Evolutionary conservation across 805 yeast genomes (phyloP), one percentile per base, ranked within the genome.

Genomic region (Lipomyces chichibuensis): DNA sequence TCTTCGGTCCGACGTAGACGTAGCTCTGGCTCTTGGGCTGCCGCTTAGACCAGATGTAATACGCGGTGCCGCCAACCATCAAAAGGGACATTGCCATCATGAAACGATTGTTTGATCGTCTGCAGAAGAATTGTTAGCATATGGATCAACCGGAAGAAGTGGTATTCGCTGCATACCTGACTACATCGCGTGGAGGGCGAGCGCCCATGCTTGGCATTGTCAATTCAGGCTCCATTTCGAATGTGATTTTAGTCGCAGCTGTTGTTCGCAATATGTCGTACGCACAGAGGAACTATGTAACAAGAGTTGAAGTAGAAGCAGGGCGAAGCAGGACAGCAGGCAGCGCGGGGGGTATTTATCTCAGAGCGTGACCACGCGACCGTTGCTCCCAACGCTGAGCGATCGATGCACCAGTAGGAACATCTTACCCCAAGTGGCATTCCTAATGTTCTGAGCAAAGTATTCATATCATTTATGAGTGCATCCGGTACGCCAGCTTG

Each of bases 91-190:
- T 60, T 20, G 53, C 53, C 49, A 62, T 55, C 62, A 67, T 55
- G 54, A 67, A 62, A 13, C 71, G 65, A 61, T 65, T 67, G 55
- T 65, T 65, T 11, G 61, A 54, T 59, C 58, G 51, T 35, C 62
- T 59, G 23, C 8, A 23, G 49, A 43, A 3, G 25, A 43, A n/a
- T 11, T 17, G 49, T 43, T 43, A 43, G 49, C 49, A 43, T 43
- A 43, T 2, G 20, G 1, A 8, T 43, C n/a, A 1, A 25, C n/a
- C 55, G 9, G 25, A 25, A 23, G 25, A 25, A 29, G 33, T 9
- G 27, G 14, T 11, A 27, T 5, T 14, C 17, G 1, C 3, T 37
- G 20, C 60, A 9, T 14, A 57, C 60, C 60, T 20, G 23, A 29
- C 43, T 20, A 23, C 43, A 9, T 57, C 52, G 20, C 49, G 60